phyloP scores from a whole-genome alignment of 1,284 basidiomycete species.

The Coriolopsis trogii region DNA sequence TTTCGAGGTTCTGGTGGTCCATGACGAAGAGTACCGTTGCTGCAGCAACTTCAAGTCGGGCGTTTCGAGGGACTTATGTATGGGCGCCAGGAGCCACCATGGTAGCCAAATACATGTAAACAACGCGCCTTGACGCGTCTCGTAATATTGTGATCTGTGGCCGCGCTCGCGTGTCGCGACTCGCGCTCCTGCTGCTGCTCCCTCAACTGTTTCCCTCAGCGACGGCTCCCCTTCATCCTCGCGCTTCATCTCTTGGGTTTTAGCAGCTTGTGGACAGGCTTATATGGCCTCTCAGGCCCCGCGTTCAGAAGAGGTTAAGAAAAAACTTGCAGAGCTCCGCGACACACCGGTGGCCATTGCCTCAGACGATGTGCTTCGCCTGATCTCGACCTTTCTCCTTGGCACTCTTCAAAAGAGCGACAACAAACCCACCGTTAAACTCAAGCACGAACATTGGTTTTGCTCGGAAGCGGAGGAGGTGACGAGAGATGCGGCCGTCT shows the following conservation, averaged over 20 bases:
- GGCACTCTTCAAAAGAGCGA: conserved; percentile 15
- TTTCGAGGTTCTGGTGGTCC: conserved; percentile 58
- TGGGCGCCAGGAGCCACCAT: no score
- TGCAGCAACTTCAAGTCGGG: conserved; percentile 8
- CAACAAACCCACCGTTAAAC: not conserved
- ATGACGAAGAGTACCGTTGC: conserved; percentile 38
- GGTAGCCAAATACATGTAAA: conserved; percentile 14
- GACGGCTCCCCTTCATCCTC: not conserved
- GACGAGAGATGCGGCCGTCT: conserved; percentile 68
- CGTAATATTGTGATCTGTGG: not conserved
- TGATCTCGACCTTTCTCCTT: conserved; percentile 63
- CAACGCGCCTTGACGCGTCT: conserved; percentile 23
- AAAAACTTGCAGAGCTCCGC: conserved; percentile 52
- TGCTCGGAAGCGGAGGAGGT: conserved; percentile 58
- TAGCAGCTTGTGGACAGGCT: no score
- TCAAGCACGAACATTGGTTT: conserved; percentile 62
- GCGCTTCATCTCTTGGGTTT: not conserved
- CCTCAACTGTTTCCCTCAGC: not conserved
- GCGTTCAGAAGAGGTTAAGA: conserved; percentile 38
- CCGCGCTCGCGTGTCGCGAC: not conserved
- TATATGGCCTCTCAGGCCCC: conserved; percentile 18
- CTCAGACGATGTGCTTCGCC: conserved; percentile 52
- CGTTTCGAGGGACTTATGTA: not conserved
- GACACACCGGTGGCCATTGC: conserved; percentile 52
- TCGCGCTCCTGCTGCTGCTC: not conserved